Conservation (phyloP, 2,329 filamentous ascomycete species). For the Stemphylium lycopersici region DNA sequence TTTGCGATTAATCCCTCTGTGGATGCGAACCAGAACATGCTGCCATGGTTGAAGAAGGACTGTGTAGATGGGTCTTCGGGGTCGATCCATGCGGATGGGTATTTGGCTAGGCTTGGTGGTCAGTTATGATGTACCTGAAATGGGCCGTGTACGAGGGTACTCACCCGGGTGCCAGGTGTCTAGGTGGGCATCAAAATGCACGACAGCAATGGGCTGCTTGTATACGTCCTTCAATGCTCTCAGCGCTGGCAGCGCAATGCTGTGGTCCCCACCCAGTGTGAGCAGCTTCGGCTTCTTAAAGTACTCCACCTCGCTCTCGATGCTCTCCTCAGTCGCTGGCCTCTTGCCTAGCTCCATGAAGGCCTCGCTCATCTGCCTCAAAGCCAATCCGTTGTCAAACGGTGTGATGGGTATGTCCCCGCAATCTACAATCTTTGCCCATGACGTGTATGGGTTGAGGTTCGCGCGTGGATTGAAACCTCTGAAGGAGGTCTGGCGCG, state of each 20-base stretch:
- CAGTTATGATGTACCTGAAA: slow-evolving; percentile 44
- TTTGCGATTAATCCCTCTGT: slow-evolving; percentile 81
- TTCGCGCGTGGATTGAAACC: slow-evolving; percentile 82
- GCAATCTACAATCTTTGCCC: slow-evolving; percentile 83
- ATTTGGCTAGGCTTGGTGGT: slow-evolving; percentile 83
- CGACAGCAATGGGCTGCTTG: slow-evolving; percentile 54
- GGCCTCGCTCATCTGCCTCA: slow-evolving; percentile 82
- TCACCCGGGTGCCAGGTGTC: slow-evolving; percentile 79
- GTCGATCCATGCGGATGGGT: slow-evolving; percentile 75
- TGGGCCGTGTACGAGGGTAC: neutral
- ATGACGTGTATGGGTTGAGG: slow-evolving; percentile 82
- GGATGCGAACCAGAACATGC: slow-evolving; percentile 88
- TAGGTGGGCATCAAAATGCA: slow-evolving; percentile 67
- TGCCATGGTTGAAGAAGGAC: slow-evolving; percentile 83
- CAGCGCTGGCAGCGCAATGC: slow-evolving; percentile 58
- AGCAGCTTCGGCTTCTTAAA: slow-evolving; percentile 54
- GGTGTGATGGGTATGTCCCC: slow-evolving; percentile 88
- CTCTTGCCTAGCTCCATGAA: slow-evolving; percentile 70
- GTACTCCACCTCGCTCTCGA: slow-evolving; percentile 49
- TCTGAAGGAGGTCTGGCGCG: slow-evolving; percentile 78
- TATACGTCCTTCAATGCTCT: slow-evolving; percentile 55
- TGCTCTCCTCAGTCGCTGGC: slow-evolving; percentile 44
- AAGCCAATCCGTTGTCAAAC: slow-evolving; percentile 81
- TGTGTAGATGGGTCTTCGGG: slow-evolving; percentile 62
- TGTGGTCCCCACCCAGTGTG: slow-evolving; percentile 58